Base-by-base conservation (phyloP, 805 yeast species). In the Candida silvatica region DNA sequence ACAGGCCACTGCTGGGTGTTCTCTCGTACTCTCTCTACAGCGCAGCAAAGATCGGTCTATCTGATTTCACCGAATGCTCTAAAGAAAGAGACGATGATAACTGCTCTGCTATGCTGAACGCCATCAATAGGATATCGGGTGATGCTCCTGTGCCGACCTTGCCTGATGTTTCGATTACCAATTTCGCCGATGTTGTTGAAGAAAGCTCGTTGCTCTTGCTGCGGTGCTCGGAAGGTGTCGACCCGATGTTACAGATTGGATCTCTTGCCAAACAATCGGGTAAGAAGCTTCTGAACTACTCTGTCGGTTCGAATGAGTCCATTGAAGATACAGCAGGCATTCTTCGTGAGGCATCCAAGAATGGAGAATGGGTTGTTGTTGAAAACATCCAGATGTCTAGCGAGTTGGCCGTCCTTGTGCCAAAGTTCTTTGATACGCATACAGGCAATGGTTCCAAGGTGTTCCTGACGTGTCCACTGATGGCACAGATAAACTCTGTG, bases 361-460 rank as follows among this genome's bases (percentile, higher is more conserved):
- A 49, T 1, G 86, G 84, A 0, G 46, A 53, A 2, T 86, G 95
- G 95, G 54, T 90, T 0, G 46, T 88, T 20, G 54, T 90, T 20
- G 95, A 90, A 50, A 88, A 88, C 48, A 61, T 84, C 9, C 95
- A 90, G 39, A 69, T 81, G 66, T 74, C 92, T 0, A 59, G 69
- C 1, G 53, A 50, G 3, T 80, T 94, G 86, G 58, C 83, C 19
- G 71, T 67, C 11, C 48, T 61, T 7, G 54, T 83, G 15, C 77
- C 67, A 33, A 72, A 67, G 44, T 49, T 52, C n/a, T 51, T 76
- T 30, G 64, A 59, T 20, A 44, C 51, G 3, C 31, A 41, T 1
- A n/a, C n/a, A 2, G 51, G 59, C 4, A 33, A 49, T 0, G 51
- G 51, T 1, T 77, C 80, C 55, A 69, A 71, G 34, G 37, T 88